phyloP scores from a whole-genome alignment of 1,284 basidiomycete genomes.

The Fomes fomentarius region DNA sequence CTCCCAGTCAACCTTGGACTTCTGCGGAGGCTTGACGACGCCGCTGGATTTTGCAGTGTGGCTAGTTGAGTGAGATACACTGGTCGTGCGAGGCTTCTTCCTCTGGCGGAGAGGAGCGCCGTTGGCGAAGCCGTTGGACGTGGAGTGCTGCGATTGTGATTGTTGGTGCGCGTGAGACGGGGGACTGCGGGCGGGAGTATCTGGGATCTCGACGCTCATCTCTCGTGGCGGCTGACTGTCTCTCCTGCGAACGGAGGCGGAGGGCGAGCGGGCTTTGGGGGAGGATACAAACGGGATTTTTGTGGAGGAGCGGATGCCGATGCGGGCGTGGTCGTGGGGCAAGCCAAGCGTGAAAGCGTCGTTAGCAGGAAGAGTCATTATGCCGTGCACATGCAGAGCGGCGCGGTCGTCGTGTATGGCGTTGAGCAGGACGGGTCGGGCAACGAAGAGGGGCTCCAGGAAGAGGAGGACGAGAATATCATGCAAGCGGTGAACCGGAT shows the following conservation, averaged over 20 bases:
- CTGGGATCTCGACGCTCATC: conserved; percentile 17
- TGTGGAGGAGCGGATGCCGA: conserved; percentile 46
- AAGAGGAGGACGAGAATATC: neutral
- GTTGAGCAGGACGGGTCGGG: neutral
- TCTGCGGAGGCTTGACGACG: conserved; percentile 8
- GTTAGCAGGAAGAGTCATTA: conserved; percentile 52
- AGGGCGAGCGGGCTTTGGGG: conserved; percentile 24
- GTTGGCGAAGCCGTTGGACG: conserved; percentile 13
- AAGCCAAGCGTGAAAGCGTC: conserved; percentile 54
- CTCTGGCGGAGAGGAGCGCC: conserved; percentile 19
- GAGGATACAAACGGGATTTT: conserved; percentile 43
- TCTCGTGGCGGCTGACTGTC: conserved; percentile 11
- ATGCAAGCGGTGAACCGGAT: neutral
- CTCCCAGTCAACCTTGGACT: conserved; percentile 77
- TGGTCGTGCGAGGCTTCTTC: conserved; percentile 18
- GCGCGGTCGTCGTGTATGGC: conserved; percentile 2
- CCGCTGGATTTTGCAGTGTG: conserved; percentile 13
- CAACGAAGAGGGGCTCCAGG: neutral
- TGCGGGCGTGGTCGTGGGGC: conserved; percentile 44
- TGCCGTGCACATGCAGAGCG: conserved; percentile 7
- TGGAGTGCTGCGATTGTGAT: neutral
- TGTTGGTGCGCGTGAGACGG: too few species aligned
- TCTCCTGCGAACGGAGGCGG: conserved; percentile 13
- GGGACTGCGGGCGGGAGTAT: conserved; percentile 6
- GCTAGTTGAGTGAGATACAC: conserved; percentile 5